Evolutionary conservation across 768 basidiomycete genomes (phyloP), one percentile per base, ranked within the genome.

Genomic region (Melanogaster broomeanus): DNA sequence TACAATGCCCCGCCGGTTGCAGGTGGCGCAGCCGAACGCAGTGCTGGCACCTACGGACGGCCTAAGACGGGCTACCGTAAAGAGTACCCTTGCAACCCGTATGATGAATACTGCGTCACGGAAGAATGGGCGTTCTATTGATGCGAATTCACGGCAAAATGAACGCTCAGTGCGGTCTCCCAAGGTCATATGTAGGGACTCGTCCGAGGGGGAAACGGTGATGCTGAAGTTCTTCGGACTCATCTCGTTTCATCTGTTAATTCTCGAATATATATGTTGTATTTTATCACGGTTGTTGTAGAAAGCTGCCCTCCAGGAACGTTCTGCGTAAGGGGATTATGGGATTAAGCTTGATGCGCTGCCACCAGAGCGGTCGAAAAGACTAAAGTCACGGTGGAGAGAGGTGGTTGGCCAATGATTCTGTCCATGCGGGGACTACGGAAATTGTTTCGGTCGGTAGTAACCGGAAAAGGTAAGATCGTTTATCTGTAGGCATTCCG

Each of bases 81-180:
- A 58, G 80, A 81, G 30, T 76, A 77, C 55, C 79, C 81, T 2
- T 89, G 88, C 67, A 71, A 72, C 48, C 72, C 72, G 39, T 81
- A 84, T 54, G 84, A 83, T 52, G 71, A 75, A 31, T 84, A 87
- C 57, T 90, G 88, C 61, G 75, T 88, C 25, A 78, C 84, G 11
- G 88, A 90, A 58, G 87, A 88, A 65, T 88, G 80, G 76, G 77
- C 72, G 15, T 83, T 75, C 63, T 82, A 69, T 35, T 69, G 49
- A 71, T 44, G 42, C 18, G n/a, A 42, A 49, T 25, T 9, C n/a
- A 49, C 27, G 53, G 31, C 15, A 25, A 6, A 28, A 37, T 41
- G 16, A 11, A 30, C 15, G 27, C 22, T 45, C 48, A n/a, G 19
- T 6, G 16, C 13, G 31, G 39, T 15, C n/a, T 22, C 11, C 16